Evolutionary conservation across 1,139 yeast genomes (phyloP).

Genomic region (Scheffersomyces illinoinensis): DNA sequence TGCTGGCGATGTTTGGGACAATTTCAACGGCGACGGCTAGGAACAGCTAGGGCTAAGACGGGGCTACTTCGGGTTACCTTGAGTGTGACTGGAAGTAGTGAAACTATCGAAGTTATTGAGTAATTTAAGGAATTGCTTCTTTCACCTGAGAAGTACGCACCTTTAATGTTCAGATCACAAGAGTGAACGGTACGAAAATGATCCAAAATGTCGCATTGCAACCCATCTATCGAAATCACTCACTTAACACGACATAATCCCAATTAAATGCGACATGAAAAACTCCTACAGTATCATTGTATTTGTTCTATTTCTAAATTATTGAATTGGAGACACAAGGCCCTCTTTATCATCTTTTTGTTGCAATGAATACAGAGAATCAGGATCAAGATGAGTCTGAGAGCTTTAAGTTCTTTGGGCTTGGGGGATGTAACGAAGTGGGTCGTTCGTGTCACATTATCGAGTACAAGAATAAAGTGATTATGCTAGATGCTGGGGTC

Average conservation of each 20-base stretch:
- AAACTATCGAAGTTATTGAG: neutral
- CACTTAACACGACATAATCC: neutral
- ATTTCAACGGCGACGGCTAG: neutral
- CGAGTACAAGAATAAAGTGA: constrained; percentile 91
- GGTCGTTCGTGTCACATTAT: constrained; percentile 95
- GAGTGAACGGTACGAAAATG: neutral
- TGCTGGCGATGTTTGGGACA: neutral
- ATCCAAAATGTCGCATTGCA: neutral
- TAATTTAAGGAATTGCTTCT: neutral
- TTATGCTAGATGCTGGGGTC: constrained; percentile 97
- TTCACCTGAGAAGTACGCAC: neutral
- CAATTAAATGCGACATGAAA: neutral
- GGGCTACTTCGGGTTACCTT: neutral
- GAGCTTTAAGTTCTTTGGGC: constrained; percentile 73
- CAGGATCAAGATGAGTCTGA: constrained; percentile 29
- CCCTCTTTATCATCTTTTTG: neutral
- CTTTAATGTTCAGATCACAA: neutral
- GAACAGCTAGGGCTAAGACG: neutral
- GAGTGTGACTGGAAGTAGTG: neutral
- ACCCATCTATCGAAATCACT: neutral
- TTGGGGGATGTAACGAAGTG: constrained; percentile 99
- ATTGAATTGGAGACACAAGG: neutral
- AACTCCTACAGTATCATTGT: neutral
- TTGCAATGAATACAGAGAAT: neutral
- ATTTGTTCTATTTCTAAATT: neutral